Evolutionary conservation across 805 yeast genomes (phyloP), one percentile per base, ranked within the genome.

Genomic region (Saccharomycopsis fibuligera): DNA sequence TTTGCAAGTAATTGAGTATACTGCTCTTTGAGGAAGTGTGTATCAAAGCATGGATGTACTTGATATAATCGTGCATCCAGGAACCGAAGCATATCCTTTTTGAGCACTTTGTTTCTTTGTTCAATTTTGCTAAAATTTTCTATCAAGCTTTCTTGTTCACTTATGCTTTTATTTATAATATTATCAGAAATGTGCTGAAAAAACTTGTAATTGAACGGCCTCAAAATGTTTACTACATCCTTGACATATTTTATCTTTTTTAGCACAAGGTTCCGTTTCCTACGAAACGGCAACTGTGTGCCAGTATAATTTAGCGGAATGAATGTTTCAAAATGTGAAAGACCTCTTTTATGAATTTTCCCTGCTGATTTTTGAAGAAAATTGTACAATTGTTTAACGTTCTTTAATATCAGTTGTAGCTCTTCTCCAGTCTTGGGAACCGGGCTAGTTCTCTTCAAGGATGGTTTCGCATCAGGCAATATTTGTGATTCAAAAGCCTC

Each of bases 231-330:
- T 3, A 35, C 14, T 16, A 44, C 10, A 16, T 35, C 41, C 24
- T 46, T 50, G 16, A 46, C 27, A 10, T 24, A n/a, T 14, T 23
- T 41, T 19, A 50, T 46, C 31, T 21, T 30, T 16, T 38, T 35
- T 9, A 39, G n/a, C n/a, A 46, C 44, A n/a, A 50, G 24, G 27
- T 50, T 50, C 16, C 47, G 36, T 19, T 50, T 46, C 23, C 49
- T 25, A n/a, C 42, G 38, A 37, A 12, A 50, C 5, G 36, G 31
- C 27, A 50, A 36, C 4, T 39, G 45, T 9, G 19, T 24, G 9
- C 53, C 53, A 17, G 35, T 24, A 23, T 21, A 16, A 23, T 37
- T 39, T 5, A 50, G 29, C n/a, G 47, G 47, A 19, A 50, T 45
- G 6, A 46, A 9, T 9, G 49, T 42, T 4, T 23, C 19, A 23